These are phyloP conservation scores for Neurospora sp. DNA, from an alignment of 495 filamentous ascomycete genomes.

Conservation along the genomic window DNA sequence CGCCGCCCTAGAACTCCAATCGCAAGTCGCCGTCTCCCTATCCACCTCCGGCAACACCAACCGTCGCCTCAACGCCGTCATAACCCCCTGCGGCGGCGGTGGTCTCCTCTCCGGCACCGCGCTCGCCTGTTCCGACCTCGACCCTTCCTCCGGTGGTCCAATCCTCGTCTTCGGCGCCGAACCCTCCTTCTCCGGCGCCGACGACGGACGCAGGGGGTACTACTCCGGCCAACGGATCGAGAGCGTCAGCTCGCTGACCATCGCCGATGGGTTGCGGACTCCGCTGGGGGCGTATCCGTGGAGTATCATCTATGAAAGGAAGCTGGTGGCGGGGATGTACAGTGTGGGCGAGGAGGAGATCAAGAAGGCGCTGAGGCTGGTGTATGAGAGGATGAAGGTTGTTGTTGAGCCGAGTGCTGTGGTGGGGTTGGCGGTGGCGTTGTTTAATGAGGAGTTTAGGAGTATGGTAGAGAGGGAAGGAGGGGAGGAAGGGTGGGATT, in stretches of 20 bases:
- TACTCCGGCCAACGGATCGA: slow-evolving; percentile 49
- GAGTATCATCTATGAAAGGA: slow-evolving; percentile 63
- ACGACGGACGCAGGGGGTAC: slow-evolving; percentile 68
- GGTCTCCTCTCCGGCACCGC: slow-evolving; percentile 80
- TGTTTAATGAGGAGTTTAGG: slow-evolving; percentile 82
- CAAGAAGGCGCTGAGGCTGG: slow-evolving; percentile 60
- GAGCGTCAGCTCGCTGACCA: slow-evolving; percentile 63
- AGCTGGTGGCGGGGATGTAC: slow-evolving; percentile 65
- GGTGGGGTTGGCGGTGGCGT: slow-evolving; percentile 70
- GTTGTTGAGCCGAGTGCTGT: slow-evolving; percentile 85
- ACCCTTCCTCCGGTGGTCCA: slow-evolving; percentile 36
- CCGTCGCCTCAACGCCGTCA: slow-evolving; percentile 57
- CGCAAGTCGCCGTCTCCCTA: not conserved
- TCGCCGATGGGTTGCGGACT: slow-evolving; percentile 85
- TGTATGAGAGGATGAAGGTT: slow-evolving; percentile 84
- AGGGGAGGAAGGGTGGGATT: slow-evolving; percentile 69
- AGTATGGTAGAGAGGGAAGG: slow-evolving; percentile 57
- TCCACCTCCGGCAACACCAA: slow-evolving; percentile 7
- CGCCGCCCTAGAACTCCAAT: slow-evolving; percentile 67
- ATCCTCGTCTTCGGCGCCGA: slow-evolving; percentile 83
- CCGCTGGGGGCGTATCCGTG: slow-evolving; percentile 72
- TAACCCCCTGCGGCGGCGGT: slow-evolving; percentile 81
- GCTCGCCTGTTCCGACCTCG: slow-evolving; percentile 42
- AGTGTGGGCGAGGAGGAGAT: slow-evolving; percentile 79
- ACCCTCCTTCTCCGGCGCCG: slow-evolving; percentile 72